Percentiles rank a stretch among this genome's conserved stretches.
These are phyloP conservation scores for Arctium minus DNA, from an alignment of 129 eudicot genomes.

Conservation along the genomic window DNA sequence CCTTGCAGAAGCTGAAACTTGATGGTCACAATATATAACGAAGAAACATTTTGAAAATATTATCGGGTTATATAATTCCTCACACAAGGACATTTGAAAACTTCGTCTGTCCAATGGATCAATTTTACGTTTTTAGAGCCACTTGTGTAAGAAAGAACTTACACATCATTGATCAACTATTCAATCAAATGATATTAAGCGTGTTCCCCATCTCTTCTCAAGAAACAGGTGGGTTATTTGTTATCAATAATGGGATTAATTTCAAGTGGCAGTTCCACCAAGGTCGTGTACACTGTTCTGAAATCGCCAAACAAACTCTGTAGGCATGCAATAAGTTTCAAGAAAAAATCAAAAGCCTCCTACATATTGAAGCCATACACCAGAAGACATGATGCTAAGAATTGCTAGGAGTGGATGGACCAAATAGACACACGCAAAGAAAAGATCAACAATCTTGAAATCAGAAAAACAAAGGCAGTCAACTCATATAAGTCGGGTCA, in stretches of 20 bases:
- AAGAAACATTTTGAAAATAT: background rate
- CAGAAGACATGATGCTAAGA: background rate
- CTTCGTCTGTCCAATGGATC: background rate
- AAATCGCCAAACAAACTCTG: background rate
- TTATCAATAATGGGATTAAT: background rate
- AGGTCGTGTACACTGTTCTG: background rate
- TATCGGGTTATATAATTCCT: background rate
- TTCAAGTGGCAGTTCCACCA: background rate
- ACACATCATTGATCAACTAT: background rate
- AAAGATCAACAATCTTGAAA: background rate
- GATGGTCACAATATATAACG: background rate
- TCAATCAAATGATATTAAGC: background rate
- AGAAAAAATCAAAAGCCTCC: background rate
- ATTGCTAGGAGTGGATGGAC: background rate
- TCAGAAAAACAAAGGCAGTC: background rate
- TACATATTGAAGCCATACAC: background rate
- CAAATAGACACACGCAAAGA: slow-evolving; percentile 8
- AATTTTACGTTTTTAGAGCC: background rate
- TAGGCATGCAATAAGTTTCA: background rate
- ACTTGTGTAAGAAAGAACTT: background rate
- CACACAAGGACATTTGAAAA: background rate
- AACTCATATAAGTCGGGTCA: background rate
- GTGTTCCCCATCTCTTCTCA: background rate
- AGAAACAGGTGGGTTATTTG: background rate
- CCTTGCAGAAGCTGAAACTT: background rate